These are phyloP conservation scores for Schizophyllum commune DNA, from an alignment of 1,284 basidiomycete species.

Conservation along the genomic window DNA sequence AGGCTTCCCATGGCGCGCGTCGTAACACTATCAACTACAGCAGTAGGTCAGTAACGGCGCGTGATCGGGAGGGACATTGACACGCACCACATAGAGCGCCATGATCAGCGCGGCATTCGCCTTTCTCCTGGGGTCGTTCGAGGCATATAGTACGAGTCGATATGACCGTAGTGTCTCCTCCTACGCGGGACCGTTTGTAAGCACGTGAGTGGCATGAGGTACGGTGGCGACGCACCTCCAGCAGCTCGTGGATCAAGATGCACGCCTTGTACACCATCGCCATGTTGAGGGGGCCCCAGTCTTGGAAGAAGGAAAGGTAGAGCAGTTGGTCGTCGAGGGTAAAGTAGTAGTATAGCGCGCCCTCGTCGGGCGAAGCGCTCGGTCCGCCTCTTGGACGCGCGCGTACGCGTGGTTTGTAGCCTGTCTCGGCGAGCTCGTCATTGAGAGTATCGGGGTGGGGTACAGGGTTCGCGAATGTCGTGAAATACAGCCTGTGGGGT, in stretches of 20 bases:
- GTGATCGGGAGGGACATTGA: slow-evolving; percentile 7
- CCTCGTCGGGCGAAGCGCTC: slow-evolving; percentile 56
- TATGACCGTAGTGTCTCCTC: slow-evolving; percentile 61
- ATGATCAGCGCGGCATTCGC: slow-evolving; percentile 92
- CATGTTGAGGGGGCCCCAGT: slow-evolving; percentile 92
- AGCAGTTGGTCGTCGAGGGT: slow-evolving; percentile 87
- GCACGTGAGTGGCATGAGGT: slow-evolving; percentile 30
- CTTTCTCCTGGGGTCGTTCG: slow-evolving; percentile 78
- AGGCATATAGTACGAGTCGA: slow-evolving; percentile 86
- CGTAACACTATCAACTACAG: slow-evolving; percentile 88
- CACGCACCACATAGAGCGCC: slow-evolving; percentile 80
- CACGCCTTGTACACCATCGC: slow-evolving; percentile 93
- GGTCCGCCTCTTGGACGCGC: slow-evolving; percentile 48
- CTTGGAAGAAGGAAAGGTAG: slow-evolving; percentile 92
- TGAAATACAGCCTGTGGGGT: slow-evolving; percentile 65
- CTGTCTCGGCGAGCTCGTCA: slow-evolving; percentile 38
- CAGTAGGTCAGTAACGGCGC: slow-evolving; percentile 13
- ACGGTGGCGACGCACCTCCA: slow-evolving; percentile 52
- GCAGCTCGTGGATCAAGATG: slow-evolving; percentile 82
- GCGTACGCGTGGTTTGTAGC: slow-evolving; percentile 51
- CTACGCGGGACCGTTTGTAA: slow-evolving; percentile 28
- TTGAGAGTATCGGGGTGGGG: slow-evolving; percentile 61
- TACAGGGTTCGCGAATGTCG: slow-evolving; percentile 67
- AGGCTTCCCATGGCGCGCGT: slow-evolving; percentile 91
- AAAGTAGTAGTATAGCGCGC: slow-evolving; percentile 75